phyloP scores from a whole-genome alignment of 1,284 basidiomycete genomes.

The Uromyces viciae-fabae region DNA sequence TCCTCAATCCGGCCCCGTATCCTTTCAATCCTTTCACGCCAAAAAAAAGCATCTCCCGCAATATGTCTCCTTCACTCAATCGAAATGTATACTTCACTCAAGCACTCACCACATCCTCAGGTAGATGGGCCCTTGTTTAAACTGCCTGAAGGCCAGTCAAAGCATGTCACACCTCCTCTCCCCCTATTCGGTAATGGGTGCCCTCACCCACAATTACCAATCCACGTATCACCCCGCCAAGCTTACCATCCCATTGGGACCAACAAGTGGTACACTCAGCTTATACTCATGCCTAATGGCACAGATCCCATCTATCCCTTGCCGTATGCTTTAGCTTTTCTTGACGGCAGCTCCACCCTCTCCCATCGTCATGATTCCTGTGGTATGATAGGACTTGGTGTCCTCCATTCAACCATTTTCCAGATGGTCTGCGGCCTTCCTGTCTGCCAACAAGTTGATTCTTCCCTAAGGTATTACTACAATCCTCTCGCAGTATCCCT shows the following conservation, averaged over 20 bases:
- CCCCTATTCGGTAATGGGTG: conserved; percentile 12
- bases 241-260: conserved; percentile 32
- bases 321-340: conserved; percentile 30
- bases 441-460: conserved; percentile 2
- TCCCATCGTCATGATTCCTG: background rate
- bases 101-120: background rate
- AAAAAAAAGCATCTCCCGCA: too few relatives aligned
- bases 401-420: conserved; percentile 30
- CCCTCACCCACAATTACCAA: conserved; percentile 3
- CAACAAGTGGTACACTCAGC: conserved; percentile 46
- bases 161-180: background rate
- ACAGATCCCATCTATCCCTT: conserved; percentile 45
- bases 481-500: conserved; percentile 37
- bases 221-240: background rate
- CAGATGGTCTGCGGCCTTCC: conserved; percentile 40
- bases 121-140: background rate
- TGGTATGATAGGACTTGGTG: conserved; percentile 23
- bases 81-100: background rate
- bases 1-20: too few relatives aligned
- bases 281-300: conserved; percentile 21
- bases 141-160: background rate
- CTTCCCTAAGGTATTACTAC: conserved; percentile 29
- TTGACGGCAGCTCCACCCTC: conserved; percentile 41
- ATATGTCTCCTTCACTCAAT: too few relatives aligned
- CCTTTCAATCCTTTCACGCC: too few relatives aligned